A percentile compares a stretch with the other conserved stretches of the same genome.
phyloP scores from a whole-genome alignment of 78 protist species.

The Paratrimastix pyriformis region DNA sequence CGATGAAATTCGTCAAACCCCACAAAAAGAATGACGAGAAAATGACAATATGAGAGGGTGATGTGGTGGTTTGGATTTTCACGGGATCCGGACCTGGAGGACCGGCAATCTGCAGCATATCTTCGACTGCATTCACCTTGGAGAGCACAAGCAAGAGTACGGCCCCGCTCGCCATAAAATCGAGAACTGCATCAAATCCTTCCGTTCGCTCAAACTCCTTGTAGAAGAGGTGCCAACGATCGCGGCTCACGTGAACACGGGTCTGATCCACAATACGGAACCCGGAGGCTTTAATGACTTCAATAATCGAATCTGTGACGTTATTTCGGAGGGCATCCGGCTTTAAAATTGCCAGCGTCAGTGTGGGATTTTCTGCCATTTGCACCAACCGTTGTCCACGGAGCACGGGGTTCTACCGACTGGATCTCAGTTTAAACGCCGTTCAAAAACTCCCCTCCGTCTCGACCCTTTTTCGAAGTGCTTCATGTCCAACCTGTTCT shows the following conservation, averaged over 20 bases:
- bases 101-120: neutral
- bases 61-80: no score
- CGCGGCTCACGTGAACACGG: neutral
- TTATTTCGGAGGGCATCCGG: neutral
- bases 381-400: no score
- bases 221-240: neutral
- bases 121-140: neutral
- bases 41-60: neutral
- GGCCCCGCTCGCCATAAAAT: slow-evolving; percentile 14
- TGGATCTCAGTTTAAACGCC: no score
- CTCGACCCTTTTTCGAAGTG: no score
- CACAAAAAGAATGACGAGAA: neutral
- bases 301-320: neutral
- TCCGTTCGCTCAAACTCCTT: neutral
- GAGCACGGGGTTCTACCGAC: no score
- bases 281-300: neutral
- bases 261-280: neutral
- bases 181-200: neutral
- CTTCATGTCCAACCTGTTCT: no score
- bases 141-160: neutral
- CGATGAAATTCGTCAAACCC: neutral
- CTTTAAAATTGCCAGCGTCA: neutral
- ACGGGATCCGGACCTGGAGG: no score
- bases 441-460: no score
- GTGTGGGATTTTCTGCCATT: no score